Base-by-base conservation (phyloP, 2,329 filamentous ascomycete species). In the Colletotrichum sp. region DNA sequence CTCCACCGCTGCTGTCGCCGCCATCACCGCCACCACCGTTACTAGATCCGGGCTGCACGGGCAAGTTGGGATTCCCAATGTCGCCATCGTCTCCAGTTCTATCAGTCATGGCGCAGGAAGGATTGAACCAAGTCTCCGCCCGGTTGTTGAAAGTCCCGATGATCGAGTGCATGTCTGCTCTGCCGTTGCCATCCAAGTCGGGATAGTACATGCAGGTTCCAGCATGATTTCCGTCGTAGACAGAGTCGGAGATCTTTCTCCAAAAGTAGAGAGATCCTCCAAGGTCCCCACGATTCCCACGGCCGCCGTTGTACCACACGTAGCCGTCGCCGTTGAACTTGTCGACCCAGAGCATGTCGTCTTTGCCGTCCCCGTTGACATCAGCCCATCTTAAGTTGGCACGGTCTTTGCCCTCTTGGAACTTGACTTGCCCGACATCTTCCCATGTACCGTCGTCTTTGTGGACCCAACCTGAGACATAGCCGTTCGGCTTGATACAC, bases 381-480 rank as follows among this genome's bases (percentile, higher is more conserved):
- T 87, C 86, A 6, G 82, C 83, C 49, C 79, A 87, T 10, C 81
- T 81, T 13, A 85, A 68, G 72, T 86, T 84, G 15, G 84, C 84
- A 1, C 85, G 82, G 64, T 86, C 85, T 15, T 78, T 79, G 30
- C 68, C 78, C 52, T 81, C 79, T 15, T 78, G 67, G 63, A 77
- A 77, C 76, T 83, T 85, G 72, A 84, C 77, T 78, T 84, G 82
- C n/a, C 71, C 79, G 10, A 80, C 77, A 68, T 77, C 32, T 52
- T 68, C 77, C 63, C 65, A 80, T 55, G 18, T 26, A 21, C 75
- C 75, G 52, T 74, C 57, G 9, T 71, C 70, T n/a, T 79, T 76
- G 59, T 84, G 78, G 9, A 82, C 44, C 24, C 32, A 83, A 26
- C 79, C 83, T 5, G 69, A 79, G 8, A 76, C 77, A 9, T 73